These are phyloP conservation scores for Royoungia palumana DNA, from an alignment of 768 basidiomycete genomes.

Conservation along the genomic window DNA sequence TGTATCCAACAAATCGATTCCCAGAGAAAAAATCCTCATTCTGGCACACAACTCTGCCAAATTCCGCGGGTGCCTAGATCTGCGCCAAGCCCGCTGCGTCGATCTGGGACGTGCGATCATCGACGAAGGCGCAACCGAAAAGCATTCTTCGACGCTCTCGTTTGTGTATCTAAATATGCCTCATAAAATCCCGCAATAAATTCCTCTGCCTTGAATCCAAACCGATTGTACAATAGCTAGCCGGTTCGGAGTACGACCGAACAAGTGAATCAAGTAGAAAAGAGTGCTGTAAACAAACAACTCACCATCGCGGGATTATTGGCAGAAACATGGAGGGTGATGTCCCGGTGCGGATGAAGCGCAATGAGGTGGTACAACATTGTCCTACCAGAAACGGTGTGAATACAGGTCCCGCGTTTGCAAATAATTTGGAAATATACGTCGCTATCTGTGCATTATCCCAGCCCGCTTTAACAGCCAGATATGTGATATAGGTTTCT, in stretches of 20 bases:
- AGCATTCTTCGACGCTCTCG: slow-evolving; percentile 75
- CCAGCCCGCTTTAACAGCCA: slow-evolving; percentile 78
- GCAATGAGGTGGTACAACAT: slow-evolving; percentile 77
- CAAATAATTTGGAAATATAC: slow-evolving; percentile 34
- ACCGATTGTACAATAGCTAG: slow-evolving; percentile 77
- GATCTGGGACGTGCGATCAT: slow-evolving; percentile 17
- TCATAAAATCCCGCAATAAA: slow-evolving; percentile 82
- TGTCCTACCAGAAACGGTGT: slow-evolving; percentile 37
- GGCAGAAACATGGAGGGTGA: slow-evolving; percentile 78
- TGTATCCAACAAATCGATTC: too few species aligned
- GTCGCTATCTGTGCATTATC: slow-evolving; percentile 76
- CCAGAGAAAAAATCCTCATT: too few species aligned
- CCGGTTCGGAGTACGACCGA: background rate
- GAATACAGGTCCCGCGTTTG: background rate
- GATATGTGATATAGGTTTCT: slow-evolving; percentile 81
- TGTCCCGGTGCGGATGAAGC: slow-evolving; percentile 70
- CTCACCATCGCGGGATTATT: slow-evolving; percentile 77
- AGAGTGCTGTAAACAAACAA: background rate
- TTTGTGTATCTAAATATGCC: slow-evolving; percentile 66
- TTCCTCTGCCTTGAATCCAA: slow-evolving; percentile 86
- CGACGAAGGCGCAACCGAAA: slow-evolving; percentile 73
- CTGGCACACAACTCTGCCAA: too few species aligned
- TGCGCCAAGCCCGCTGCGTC: too few species aligned
- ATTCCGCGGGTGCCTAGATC: too few species aligned
- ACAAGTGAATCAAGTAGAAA: background rate